Evolutionary conservation across 345 rosid genomes (phyloP).

Genomic region (Dimocarpus longan): DNA sequence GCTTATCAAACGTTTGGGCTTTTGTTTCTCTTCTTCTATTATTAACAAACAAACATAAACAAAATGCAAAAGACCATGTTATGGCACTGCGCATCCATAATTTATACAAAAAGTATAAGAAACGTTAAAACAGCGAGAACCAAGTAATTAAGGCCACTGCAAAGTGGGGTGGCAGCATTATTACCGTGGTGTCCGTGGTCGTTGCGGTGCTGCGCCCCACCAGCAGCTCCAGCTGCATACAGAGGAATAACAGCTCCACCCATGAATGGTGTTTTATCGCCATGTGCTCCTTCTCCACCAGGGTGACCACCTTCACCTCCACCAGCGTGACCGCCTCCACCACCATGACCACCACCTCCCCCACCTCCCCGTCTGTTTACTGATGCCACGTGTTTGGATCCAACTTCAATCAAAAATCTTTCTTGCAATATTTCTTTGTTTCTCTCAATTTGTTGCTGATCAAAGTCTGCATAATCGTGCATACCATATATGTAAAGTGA

Average conservation of each 20-base stretch:
- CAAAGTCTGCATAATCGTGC: background rate
- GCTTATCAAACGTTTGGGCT: too few relatives aligned
- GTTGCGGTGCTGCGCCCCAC: conserved; percentile 8
- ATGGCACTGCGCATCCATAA: background rate
- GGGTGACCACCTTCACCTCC: background rate
- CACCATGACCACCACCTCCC: conserved; percentile 11
- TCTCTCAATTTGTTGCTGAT: background rate
- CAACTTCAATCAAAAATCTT: background rate
- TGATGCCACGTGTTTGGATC: background rate
- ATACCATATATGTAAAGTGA: too few relatives aligned
- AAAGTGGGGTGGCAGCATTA: background rate
- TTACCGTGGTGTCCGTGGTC: conserved; percentile 7
- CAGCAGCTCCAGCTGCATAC: conserved; percentile 27
- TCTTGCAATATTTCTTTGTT: background rate
- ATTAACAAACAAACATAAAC: too few relatives aligned
- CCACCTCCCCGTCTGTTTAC: conserved; percentile 27
- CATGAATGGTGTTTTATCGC: background rate
- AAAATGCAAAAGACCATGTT: too few relatives aligned
- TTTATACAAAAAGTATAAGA: background rate
- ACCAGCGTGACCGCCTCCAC: background rate
- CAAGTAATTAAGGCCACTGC: background rate
- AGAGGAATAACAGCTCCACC: conserved; percentile 25
- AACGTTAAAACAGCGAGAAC: background rate
- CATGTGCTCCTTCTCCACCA: background rate
- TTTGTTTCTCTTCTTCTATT: too few relatives aligned